These are phyloP conservation scores for Antonospora locustae DNA, from an alignment of 371 early-diverging fungal genomes.

Conservation along the genomic window DNA sequence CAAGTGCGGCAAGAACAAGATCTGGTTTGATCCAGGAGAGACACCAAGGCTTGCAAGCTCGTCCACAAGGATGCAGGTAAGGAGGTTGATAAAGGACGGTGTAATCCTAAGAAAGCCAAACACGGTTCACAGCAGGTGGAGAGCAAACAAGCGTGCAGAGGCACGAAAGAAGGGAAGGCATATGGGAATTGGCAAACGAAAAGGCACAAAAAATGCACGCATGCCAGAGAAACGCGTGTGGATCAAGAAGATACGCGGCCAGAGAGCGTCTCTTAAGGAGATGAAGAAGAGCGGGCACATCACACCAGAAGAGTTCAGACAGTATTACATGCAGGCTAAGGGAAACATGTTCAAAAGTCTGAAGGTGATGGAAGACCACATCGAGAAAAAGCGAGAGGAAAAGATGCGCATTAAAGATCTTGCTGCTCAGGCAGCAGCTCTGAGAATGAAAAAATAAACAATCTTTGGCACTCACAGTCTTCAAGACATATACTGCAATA, in stretches of 20 bases:
- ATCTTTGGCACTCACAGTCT: too few species aligned
- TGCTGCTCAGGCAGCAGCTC: slow-evolving; percentile 85
- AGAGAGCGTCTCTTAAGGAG: slow-evolving; percentile 85
- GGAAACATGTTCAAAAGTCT: slow-evolving; percentile 99
- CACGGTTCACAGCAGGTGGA: slow-evolving; percentile 77
- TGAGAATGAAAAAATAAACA: slow-evolving; percentile 23
- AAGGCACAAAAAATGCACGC: slow-evolving; percentile 95
- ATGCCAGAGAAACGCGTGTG: slow-evolving; percentile 85
- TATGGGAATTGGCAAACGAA: slow-evolving; percentile 88
- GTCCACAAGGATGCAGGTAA: slow-evolving; percentile 77
- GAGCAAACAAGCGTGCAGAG: slow-evolving; percentile 72
- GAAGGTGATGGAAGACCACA: slow-evolving; percentile 94
- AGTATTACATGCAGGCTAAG: slow-evolving; percentile 90
- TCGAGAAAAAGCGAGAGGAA: slow-evolving; percentile 98
- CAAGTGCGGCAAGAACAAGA: slow-evolving; percentile 90
- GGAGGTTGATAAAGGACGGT: slow-evolving; percentile 87
- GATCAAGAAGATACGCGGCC: slow-evolving; percentile 96
- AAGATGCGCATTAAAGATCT: slow-evolving; percentile 78
- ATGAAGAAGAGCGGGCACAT: slow-evolving; percentile 91
- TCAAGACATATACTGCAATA: too few species aligned
- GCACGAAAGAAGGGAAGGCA: slow-evolving; percentile 97
- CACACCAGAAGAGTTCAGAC: slow-evolving; percentile 77
- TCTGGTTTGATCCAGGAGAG: slow-evolving; percentile 98
- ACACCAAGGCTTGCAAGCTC: slow-evolving; percentile 78
- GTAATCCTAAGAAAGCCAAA: slow-evolving; percentile 86